Evolutionary conservation across 257 asterid genomes (phyloP), one percentile per base, ranked within the genome.

Genomic region (Salvia hispanica): DNA sequence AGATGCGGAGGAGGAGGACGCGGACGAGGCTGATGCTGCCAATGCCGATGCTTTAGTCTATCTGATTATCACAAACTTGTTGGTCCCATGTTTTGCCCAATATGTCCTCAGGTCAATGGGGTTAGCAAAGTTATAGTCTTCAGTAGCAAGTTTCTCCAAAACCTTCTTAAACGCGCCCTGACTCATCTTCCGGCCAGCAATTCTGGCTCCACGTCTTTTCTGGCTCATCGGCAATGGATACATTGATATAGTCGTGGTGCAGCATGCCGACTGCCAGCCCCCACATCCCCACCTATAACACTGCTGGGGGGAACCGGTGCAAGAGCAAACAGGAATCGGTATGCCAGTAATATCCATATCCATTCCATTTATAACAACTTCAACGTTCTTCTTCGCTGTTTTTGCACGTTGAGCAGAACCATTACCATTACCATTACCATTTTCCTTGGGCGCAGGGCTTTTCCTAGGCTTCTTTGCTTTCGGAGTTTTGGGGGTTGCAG

Each of bases 61-160:
- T 77, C 98, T 82, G 84, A 92, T 92, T 51, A 90, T 86, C 75
- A 92, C 98, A 62, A 92, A 92, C 83, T 92, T 92, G 85, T 92
- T 92, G 62, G 98, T 92, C 21, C 98, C 98, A 57, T 92, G 98
- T 72, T 92, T 92, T 7, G 98, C 98, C 98, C 98, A 92, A 77
- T 90, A 89, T 74, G 88, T 79, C 91, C 82, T 90, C 76, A 92
- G 82, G 75, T 92, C 97, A 53, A 92, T 92, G 2, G 98, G 91
- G 80, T 83, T 85, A 64, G 74, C 72, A 62, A 92, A 86, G 79
- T 83, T 78, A 80, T 83, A 90, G 47, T 90, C 95, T 71, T 92
- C 98, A 0, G 86, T 34, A 5, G 91, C 97, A 37, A 92, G 91
- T 73, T 92, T 90, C 63, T 92, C 98, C 83, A 92, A 52, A 3